Percentiles rank a stretch among this genome's conserved stretches.
phyloP scores from a whole-genome alignment of 108 stramenopile genomes.

The Aureococcus anophagefferens region DNA sequence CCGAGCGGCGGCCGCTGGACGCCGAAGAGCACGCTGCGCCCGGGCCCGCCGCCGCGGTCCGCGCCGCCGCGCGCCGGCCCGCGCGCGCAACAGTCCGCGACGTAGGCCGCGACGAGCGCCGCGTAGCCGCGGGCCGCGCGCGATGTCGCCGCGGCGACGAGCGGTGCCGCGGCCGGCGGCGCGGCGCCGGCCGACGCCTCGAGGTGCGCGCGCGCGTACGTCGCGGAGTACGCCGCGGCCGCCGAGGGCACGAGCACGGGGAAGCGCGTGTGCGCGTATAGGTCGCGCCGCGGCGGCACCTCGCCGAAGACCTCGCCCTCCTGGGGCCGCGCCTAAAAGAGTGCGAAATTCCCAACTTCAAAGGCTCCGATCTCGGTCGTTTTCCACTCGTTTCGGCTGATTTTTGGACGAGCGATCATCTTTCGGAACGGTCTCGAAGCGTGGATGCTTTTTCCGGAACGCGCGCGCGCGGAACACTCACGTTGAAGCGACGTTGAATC shows the following conservation, averaged over 20 bases:
- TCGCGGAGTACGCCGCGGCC: slow-evolving; percentile 61
- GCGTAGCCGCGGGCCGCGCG: slow-evolving; percentile 51
- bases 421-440: no score
- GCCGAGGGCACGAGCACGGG: slow-evolving; percentile 71
- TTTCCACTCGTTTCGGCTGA: no score
- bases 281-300: slow-evolving; percentile 53
- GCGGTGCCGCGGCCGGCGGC: neutral
- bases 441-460: no score
- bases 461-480: no score
- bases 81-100: slow-evolving; percentile 45
- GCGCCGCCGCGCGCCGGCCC: slow-evolving; percentile 59
- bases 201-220: slow-evolving; percentile 46
- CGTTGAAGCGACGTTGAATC: no score
- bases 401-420: no score
- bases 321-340: no score
- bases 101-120: slow-evolving; percentile 49
- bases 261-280: slow-evolving; percentile 47
- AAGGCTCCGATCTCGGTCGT: no score
- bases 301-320: slow-evolving; percentile 78
- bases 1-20: slow-evolving; percentile 67
- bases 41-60: no score
- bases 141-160: neutral
- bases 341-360: no score
- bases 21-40: slow-evolving; percentile 68
- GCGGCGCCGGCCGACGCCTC: neutral